Percentiles rank a stretch among this genome's conserved stretches.
Conservation (phyloP, 768 basidiomycete genomes). For the Boletellus ananas region DNA sequence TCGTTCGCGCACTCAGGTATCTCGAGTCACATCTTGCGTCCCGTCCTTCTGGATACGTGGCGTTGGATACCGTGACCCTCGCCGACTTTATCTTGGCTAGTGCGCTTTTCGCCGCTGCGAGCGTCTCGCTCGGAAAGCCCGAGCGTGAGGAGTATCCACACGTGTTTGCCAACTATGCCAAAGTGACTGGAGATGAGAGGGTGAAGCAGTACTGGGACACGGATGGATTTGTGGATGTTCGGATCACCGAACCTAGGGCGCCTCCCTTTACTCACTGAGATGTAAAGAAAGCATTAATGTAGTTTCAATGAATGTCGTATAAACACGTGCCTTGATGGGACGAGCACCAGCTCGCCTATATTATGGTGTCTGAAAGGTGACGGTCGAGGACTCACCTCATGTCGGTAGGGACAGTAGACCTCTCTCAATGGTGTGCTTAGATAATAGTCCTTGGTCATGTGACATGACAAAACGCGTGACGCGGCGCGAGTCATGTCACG, state of each 20-base stretch:
- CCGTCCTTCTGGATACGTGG: constrained; percentile 14
- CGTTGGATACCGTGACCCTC: constrained; percentile 12
- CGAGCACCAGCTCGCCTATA: too few species aligned
- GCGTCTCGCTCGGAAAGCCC: constrained; percentile 1
- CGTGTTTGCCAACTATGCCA: constrained; percentile 12
- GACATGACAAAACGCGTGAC: constrained; percentile 2
- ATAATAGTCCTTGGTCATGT: too few species aligned
- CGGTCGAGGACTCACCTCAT: too few species aligned
- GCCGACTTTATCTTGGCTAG: constrained; percentile 16
- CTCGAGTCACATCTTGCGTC: constrained; percentile 14
- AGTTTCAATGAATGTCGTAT: too few species aligned
- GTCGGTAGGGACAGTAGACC: too few species aligned
- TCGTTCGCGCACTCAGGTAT: constrained; percentile 4
- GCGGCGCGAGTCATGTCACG: neutral
- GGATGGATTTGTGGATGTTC: constrained; percentile 3
- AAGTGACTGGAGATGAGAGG: constrained; percentile 14
- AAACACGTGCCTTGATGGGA: too few species aligned
- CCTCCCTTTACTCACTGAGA: neutral
- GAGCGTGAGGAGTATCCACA: constrained; percentile 14
- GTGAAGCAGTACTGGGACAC: constrained; percentile 10
- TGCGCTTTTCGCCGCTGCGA: neutral
- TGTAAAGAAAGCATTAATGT: too few species aligned
- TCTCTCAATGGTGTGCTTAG: too few species aligned
- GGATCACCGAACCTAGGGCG: neutral
- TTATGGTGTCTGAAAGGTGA: too few species aligned